Conservation (phyloP, 495 filamentous ascomycete genomes). For the Saxispiralis lemnorum region DNA sequence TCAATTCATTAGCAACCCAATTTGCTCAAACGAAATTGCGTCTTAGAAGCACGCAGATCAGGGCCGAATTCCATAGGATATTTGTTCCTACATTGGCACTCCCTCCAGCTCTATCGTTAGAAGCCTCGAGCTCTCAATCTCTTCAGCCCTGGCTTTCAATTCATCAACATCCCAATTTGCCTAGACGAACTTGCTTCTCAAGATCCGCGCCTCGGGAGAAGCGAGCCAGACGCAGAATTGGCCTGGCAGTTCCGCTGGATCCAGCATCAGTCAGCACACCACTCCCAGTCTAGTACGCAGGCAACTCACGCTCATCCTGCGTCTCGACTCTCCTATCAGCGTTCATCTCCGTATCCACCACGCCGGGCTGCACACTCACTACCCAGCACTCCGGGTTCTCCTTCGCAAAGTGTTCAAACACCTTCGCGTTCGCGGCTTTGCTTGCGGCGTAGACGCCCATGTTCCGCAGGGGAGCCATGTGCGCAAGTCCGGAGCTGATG, state of each 20-base stretch:
- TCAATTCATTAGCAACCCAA: no score
- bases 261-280: no score
- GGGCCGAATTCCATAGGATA: no score
- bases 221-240: background rate
- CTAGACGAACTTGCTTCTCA: slow-evolving; percentile 1
- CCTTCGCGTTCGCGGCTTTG: slow-evolving; percentile 14
- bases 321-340: no score
- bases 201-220: background rate
- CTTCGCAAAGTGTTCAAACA: slow-evolving; percentile 24
- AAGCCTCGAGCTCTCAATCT: background rate
- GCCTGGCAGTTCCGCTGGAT: background rate
- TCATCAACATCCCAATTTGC: slow-evolving; percentile 7
- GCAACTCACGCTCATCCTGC: no score
- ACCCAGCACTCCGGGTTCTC: slow-evolving; percentile 25
- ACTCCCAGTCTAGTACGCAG: no score
- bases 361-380: slow-evolving; percentile 30
- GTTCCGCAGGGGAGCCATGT: slow-evolving; percentile 19
- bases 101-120: background rate
- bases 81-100: background rate
- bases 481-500: slow-evolving; percentile 21
- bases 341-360: slow-evolving; percentile 28
- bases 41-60: no score
- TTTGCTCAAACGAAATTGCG: no score
- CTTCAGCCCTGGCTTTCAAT: slow-evolving; percentile 1
- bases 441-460: slow-evolving; percentile 23